phyloP scores from a whole-genome alignment of 2,329 filamentous ascomycete species.

The Sarocladium oryzae region DNA sequence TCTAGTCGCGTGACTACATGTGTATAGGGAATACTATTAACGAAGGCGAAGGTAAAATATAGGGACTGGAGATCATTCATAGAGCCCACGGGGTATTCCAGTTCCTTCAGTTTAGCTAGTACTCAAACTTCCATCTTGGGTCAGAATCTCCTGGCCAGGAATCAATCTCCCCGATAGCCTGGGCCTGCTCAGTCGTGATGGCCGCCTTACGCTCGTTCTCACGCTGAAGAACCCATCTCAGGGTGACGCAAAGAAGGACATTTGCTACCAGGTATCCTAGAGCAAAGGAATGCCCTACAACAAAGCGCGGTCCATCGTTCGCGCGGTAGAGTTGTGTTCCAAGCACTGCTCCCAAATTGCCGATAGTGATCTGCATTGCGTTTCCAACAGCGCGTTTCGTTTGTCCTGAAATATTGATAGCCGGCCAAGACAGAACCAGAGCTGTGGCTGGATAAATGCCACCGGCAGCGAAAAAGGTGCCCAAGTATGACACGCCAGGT shows the following conservation, averaged over 20 bases:
- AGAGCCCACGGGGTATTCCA: too few species aligned
- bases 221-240: constrained; percentile 48
- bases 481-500: constrained; percentile 52
- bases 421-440: constrained; percentile 61
- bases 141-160: constrained; percentile 59
- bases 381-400: constrained; percentile 64
- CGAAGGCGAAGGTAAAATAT: too few species aligned
- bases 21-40: too few species aligned
- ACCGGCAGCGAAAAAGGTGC: constrained; percentile 56
- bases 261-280: constrained; percentile 58
- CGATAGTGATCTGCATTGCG: constrained; percentile 66
- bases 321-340: constrained; percentile 64
- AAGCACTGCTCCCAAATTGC: constrained; percentile 61
- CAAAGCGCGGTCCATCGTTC: constrained; percentile 53
- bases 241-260: constrained; percentile 40
- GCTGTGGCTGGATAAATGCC: constrained; percentile 63
- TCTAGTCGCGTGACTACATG: too few species aligned
- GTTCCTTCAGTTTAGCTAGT: too few species aligned
- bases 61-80: too few species aligned
- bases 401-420: constrained; percentile 65
- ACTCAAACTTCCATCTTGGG: constrained; percentile 60
- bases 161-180: constrained; percentile 41
- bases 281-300: constrained; percentile 61
- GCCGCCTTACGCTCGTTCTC: constrained; percentile 51
- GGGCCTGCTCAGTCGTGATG: constrained; percentile 28